phyloP scores from a whole-genome alignment of 495 filamentous ascomycete genomes.

The Neurospora sp. region DNA sequence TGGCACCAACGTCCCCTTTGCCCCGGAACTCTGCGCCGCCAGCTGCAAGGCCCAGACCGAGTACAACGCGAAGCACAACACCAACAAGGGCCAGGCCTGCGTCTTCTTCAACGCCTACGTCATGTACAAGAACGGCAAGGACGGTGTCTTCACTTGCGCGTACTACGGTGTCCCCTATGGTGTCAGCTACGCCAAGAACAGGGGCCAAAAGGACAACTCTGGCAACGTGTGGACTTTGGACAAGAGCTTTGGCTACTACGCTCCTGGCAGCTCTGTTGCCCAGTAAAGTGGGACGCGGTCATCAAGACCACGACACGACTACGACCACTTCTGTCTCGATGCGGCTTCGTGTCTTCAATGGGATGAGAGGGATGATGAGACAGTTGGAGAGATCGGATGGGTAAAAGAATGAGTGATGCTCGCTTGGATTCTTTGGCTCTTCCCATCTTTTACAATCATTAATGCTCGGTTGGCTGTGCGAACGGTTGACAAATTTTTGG shows the following conservation, averaged over 20 bases:
- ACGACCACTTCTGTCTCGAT: background rate
- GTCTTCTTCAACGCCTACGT: conserved; percentile 42
- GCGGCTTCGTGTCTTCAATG: background rate
- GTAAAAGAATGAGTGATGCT: background rate
- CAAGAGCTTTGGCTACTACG: conserved; percentile 8
- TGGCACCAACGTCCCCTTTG: conserved; percentile 25
- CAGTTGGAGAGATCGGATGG: background rate
- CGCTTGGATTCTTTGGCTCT: background rate
- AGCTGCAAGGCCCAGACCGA: conserved; percentile 32
- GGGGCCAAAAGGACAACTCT: conserved; percentile 4
- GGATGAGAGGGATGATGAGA: background rate
- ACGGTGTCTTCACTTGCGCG: conserved; percentile 9
- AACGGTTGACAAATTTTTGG: background rate
- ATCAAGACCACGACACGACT: background rate
- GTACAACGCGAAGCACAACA: conserved; percentile 24
- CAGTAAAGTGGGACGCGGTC: background rate
- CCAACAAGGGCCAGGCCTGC: conserved; percentile 22
- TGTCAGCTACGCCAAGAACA: conserved; percentile 8
- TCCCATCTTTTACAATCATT: background rate
- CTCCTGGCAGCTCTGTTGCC: background rate
- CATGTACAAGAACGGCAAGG: conserved; percentile 28
- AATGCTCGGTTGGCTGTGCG: background rate
- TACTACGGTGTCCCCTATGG: conserved; percentile 7
- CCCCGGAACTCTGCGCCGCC: conserved; percentile 28
- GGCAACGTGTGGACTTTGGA: conserved; percentile 5